phyloP scores from a whole-genome alignment of 2,329 filamentous ascomycete species.

The Colletotrichum lindemuthianum region DNA sequence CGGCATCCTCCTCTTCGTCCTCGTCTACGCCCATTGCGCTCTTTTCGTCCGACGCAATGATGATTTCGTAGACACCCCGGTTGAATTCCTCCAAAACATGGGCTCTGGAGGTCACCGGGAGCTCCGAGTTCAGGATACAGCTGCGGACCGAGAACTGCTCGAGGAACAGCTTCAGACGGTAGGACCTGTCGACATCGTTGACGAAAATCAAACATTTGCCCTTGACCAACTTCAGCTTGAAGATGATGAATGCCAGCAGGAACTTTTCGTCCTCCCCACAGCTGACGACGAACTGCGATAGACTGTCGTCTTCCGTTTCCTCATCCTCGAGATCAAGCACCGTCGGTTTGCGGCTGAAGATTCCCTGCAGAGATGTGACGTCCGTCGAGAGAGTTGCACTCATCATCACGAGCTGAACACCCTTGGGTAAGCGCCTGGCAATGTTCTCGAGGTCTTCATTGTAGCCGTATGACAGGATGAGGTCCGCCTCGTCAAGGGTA shows the following conservation, averaged over 20 bases:
- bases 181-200: slow-evolving; percentile 86
- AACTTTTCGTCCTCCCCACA: slow-evolving; percentile 99
- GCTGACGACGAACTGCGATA: slow-evolving; percentile 89
- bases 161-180: slow-evolving; percentile 91
- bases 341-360: slow-evolving; percentile 86
- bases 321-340: slow-evolving; percentile 85
- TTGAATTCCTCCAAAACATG: slow-evolving; percentile 99
- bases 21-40: slow-evolving; percentile 79
- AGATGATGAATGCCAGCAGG: slow-evolving; percentile 89
- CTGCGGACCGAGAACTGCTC: slow-evolving; percentile 97
- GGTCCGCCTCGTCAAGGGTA: slow-evolving; percentile 93
- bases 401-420: slow-evolving; percentile 91
- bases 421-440: slow-evolving; percentile 80
- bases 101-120: slow-evolving; percentile 91
- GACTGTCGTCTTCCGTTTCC: slow-evolving; percentile 78
- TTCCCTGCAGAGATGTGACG: slow-evolving; percentile 82
- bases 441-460: slow-evolving; percentile 88
- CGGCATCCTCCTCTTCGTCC: slow-evolving; percentile 50
- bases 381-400: slow-evolving; percentile 92
- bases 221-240: slow-evolving; percentile 93
- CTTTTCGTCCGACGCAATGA: slow-evolving; percentile 94
- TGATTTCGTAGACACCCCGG: slow-evolving; percentile 95
- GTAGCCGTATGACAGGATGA: slow-evolving; percentile 94
- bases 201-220: slow-evolving; percentile 84
- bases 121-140: slow-evolving; percentile 91